Conservation (phyloP, 1,139 yeast genomes). For the Pneumocystis murina region DNA sequence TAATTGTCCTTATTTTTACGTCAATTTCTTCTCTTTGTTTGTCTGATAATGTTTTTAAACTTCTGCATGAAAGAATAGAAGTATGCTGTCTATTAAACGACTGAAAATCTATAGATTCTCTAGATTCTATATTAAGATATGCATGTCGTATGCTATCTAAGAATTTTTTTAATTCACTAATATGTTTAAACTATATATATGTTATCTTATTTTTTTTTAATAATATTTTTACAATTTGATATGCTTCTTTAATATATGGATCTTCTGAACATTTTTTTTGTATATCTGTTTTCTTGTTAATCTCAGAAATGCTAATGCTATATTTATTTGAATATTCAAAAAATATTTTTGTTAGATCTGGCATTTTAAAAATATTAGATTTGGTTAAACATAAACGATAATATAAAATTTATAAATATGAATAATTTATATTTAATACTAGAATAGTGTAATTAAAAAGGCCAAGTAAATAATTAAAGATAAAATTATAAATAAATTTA, state of each 20-base stretch:
- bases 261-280: not conserved
- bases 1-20: slow-evolving; percentile 25
- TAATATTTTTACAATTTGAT: not conserved
- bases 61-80: not conserved
- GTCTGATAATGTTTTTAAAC: slow-evolving; percentile 20
- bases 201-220: not conserved
- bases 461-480: not conserved
- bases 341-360: not conserved
- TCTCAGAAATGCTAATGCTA: not conserved
- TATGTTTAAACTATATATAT: not conserved
- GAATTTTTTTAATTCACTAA: not conserved
- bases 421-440: not conserved
- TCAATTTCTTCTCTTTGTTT: slow-evolving; percentile 30
- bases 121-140: not conserved
- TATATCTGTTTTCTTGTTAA: not conserved
- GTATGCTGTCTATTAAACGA: not conserved
- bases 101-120: not conserved
- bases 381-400: not conserved
- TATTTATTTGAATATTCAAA: not conserved
- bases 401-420: not conserved
- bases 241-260: not conserved
- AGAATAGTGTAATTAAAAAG: not conserved
- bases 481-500: not conserved
- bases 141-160: not conserved
- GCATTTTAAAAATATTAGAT: not conserved